Evolutionary conservation across 1,284 basidiomycete species (phyloP).

Genomic region (Rhizopogon hawkerae): DNA sequence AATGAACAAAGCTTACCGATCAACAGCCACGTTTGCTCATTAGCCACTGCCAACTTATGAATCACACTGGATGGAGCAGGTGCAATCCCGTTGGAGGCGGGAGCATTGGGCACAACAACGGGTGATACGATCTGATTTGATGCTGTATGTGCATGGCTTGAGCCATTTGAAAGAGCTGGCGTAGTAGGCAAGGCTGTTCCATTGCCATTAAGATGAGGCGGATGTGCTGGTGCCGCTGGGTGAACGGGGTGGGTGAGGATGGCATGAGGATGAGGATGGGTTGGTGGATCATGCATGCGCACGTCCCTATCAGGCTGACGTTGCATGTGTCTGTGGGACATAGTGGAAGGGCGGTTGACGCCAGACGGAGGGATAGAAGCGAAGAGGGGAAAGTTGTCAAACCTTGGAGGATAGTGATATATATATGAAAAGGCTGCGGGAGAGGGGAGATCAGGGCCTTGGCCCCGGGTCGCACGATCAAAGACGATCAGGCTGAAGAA

Average conservation of each 20-base stretch:
- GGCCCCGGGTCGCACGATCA: constrained; percentile 43
- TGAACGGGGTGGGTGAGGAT: constrained; percentile 31
- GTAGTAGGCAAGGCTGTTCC: constrained; percentile 28
- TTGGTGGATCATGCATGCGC: constrained; percentile 50
- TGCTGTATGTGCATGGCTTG: constrained; percentile 25
- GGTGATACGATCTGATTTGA: constrained; percentile 39
- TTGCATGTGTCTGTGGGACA: constrained; percentile 57
- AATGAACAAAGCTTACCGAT: constrained; percentile 50
- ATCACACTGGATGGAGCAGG: constrained; percentile 39
- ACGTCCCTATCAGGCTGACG: constrained; percentile 55
- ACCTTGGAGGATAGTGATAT: constrained; percentile 39
- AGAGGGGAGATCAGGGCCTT: constrained; percentile 32
- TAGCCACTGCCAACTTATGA: constrained; percentile 72
- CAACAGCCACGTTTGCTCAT: constrained; percentile 88
- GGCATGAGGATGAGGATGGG: constrained; percentile 37
- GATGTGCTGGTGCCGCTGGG: constrained; percentile 28
- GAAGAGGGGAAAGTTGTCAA: constrained; percentile 38
- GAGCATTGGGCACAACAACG: constrained; percentile 34
- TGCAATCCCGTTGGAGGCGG: constrained; percentile 33
- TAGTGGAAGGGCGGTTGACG: constrained; percentile 28
- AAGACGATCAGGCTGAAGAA: constrained; percentile 41
- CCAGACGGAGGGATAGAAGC: constrained; percentile 21
- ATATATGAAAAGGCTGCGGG: constrained; percentile 42
- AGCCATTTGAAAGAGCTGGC: constrained; percentile 38
- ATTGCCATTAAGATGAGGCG: constrained; percentile 46